Percentiles rank a stretch among this genome's conserved stretches.
Conservation (phyloP, 2,329 filamentous ascomycete genomes). For the Aspergillus sp. region DNA sequence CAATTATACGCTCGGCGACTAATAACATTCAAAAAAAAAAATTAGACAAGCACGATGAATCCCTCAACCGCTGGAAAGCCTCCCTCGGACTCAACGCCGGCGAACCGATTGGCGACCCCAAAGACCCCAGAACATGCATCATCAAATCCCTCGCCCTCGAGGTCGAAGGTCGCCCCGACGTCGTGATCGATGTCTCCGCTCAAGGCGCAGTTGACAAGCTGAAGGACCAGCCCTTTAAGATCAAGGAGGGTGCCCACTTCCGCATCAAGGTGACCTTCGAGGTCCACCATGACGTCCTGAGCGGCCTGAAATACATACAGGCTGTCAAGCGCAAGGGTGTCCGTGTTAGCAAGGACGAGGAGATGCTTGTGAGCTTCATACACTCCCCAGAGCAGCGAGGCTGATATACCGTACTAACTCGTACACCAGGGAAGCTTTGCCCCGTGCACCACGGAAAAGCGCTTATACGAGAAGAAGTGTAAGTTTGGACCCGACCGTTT, state of each 20-base stretch:
- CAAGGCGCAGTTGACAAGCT: slow-evolving; percentile 73
- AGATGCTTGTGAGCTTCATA: slow-evolving; percentile 80
- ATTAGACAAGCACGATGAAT: slow-evolving; percentile 75
- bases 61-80: slow-evolving; percentile 95
- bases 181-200: slow-evolving; percentile 81
- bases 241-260: slow-evolving; percentile 94
- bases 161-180: slow-evolving; percentile 75
- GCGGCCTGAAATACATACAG: slow-evolving; percentile 93
- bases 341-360: slow-evolving; percentile 85
- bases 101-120: slow-evolving; percentile 70
- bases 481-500: slow-evolving; percentile 40
- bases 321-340: slow-evolving; percentile 87
- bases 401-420: slow-evolving; percentile 34
- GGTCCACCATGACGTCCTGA: slow-evolving; percentile 95
- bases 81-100: slow-evolving; percentile 81
- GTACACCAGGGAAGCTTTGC: slow-evolving; percentile 76
- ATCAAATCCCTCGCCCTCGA: slow-evolving; percentile 90
- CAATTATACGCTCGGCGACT: not conserved
- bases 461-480: slow-evolving; percentile 89
- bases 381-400: not conserved
- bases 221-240: slow-evolving; percentile 91
- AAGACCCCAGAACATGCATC: slow-evolving; percentile 85
- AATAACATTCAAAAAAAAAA: slow-evolving; percentile 20
- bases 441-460: slow-evolving; percentile 85
- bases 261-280: slow-evolving; percentile 93